Base-by-base conservation (phyloP, 225 moss, liverwort and hornwort genomes). In the Climacium dendroides region DNA sequence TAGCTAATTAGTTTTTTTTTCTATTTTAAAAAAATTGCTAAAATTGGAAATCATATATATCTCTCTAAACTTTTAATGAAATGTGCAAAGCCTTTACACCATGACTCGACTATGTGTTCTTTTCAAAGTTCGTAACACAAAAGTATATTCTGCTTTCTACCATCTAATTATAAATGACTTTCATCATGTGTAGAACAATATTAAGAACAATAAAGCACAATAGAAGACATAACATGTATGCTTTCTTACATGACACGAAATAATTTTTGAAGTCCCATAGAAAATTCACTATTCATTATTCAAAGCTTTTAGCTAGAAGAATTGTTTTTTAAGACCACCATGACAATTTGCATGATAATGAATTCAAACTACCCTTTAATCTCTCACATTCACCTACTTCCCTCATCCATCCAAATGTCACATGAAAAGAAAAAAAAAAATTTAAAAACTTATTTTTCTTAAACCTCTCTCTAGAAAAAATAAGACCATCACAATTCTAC, bases 1-100 rank as follows among this genome's bases (percentile, higher is more conserved):
- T 39, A 37, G 13, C 4, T 23, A 24, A 39, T 39, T 2, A 18
- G 0, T 4, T 65, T 35, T 4, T 0, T 0, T n/a, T n/a, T n/a
- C n/a, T 22, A 4, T 12, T 12, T 6, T 37, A 0, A 5, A 19
- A 12, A 37, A 13, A 12, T 4, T 65, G 5, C n/a, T 9, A 66
- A 37, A 37, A 66, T n/a, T 22, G 22, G 13, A 67, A 22, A 37
- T 67, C 7, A 67, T 35, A 18, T 0, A 3, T 66, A 66, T 6
- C 1, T 22, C n/a, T n/a, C n/a, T n/a, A n/a, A n/a, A n/a, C n/a
- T 8, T 1, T 12, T 5, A 70, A 14, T 25, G 10, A 39, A 39
- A 41, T 25, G 8, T 1, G 1, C 4, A 2, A 25, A 41, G 8
- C 70, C 9, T 26, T 41, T 15, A 70, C 9, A 43, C 15, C 22